Evolutionary conservation across 768 basidiomycete genomes (phyloP).

Genomic region (Trametes coccinea): DNA sequence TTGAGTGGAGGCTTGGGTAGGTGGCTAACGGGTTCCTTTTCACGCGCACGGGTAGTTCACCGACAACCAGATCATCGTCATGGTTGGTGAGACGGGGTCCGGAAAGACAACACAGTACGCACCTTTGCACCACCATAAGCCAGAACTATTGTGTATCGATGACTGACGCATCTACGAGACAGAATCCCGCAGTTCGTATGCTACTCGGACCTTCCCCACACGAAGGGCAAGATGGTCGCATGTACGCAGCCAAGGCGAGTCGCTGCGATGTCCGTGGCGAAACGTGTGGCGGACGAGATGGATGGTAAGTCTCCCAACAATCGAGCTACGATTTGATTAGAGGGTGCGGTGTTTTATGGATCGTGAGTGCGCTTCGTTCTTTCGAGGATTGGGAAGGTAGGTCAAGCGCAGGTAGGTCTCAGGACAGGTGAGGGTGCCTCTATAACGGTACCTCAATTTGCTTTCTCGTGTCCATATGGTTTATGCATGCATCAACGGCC

Average conservation of each 20-base stretch:
- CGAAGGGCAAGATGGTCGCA: slow-evolving; percentile 86
- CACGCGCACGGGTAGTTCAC: slow-evolving; percentile 48
- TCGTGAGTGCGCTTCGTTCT: background rate
- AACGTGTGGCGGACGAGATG: slow-evolving; percentile 99
- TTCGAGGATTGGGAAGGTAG: too few species aligned
- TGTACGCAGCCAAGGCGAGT: slow-evolving; percentile 97
- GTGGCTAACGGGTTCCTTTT: slow-evolving; percentile 34
- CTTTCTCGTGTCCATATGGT: too few species aligned
- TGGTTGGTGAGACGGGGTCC: slow-evolving; percentile 94
- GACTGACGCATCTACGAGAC: background rate
- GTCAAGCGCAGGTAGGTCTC: too few species aligned
- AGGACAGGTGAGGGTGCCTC: too few species aligned
- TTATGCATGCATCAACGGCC: too few species aligned
- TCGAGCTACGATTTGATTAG: too few species aligned
- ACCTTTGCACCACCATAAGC: background rate
- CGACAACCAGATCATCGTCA: slow-evolving; percentile 82
- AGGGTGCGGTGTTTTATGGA: too few species aligned
- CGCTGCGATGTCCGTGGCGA: slow-evolving; percentile 97
- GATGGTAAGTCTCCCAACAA: slow-evolving; percentile 63
- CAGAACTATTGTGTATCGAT: background rate
- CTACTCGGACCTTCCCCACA: slow-evolving; percentile 90
- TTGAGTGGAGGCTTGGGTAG: background rate
- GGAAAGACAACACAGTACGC: slow-evolving; percentile 94
- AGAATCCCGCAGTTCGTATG: slow-evolving; percentile 98
- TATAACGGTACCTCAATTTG: too few species aligned